These are phyloP conservation scores for Mucuna pruriens DNA, from an alignment of 306 rosid genomes.

Conservation along the genomic window DNA sequence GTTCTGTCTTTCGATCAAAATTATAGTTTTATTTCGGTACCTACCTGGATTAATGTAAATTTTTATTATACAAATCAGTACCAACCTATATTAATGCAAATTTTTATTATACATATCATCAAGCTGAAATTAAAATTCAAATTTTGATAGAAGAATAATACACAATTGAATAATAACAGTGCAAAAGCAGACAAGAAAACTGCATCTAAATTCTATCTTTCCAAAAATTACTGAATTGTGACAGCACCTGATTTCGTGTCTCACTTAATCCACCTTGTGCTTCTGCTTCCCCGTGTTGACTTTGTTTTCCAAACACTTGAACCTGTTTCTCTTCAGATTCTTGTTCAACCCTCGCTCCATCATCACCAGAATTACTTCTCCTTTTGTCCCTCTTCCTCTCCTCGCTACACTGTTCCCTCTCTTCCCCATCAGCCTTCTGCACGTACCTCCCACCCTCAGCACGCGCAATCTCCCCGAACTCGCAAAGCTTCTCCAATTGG, in stretches of 20 bases:
- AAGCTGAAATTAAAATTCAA: too few relatives aligned
- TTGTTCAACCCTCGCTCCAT: not conserved
- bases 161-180: too few relatives aligned
- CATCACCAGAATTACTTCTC: not conserved
- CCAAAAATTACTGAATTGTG: not conserved
- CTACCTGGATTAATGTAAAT: too few relatives aligned
- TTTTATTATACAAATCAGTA: too few relatives aligned
- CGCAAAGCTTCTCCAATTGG: slow-evolving; percentile 45
- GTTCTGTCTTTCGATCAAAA: too few relatives aligned
- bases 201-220: too few relatives aligned
- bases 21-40: too few relatives aligned
- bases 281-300: not conserved
- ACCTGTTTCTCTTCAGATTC: not conserved
- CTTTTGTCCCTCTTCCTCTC: slow-evolving; percentile 20
- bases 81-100: too few relatives aligned
- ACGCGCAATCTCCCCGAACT: slow-evolving; percentile 30
- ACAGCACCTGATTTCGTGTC: slow-evolving; percentile 35
- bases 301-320: slow-evolving; percentile 1
- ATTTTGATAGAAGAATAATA: too few relatives aligned
- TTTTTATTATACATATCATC: too few relatives aligned
- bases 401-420: not conserved
- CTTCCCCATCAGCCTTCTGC: slow-evolving; percentile 11
- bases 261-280: not conserved
- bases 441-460: slow-evolving; percentile 27
- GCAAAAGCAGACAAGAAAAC: too few relatives aligned